phyloP scores from a whole-genome alignment of 768 basidiomycete species.

The Leccinum boreale region DNA sequence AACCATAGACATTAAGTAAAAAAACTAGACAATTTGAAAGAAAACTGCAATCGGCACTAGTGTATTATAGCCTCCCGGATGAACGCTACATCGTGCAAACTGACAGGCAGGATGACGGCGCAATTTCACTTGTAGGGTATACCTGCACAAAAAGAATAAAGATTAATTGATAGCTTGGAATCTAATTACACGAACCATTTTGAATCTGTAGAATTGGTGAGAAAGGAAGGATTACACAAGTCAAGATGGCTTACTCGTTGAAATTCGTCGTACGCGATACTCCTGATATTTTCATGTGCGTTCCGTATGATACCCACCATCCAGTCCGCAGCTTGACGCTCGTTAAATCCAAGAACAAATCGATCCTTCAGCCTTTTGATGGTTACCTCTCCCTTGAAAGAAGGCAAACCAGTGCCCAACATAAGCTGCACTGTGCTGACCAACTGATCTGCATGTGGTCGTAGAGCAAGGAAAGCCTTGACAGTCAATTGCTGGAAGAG shows the following conservation, averaged over 20 bases:
- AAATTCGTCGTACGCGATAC: constrained; percentile 94
- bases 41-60: not conserved
- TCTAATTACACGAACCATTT: constrained; percentile 36
- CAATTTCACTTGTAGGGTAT: constrained; percentile 29
- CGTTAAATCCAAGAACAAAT: constrained; percentile 77
- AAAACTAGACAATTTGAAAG: not conserved
- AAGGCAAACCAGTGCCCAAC: constrained; percentile 92
- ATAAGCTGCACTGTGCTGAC: constrained; percentile 87
- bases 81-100: not conserved
- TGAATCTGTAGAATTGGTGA: constrained; percentile 37
- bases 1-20: not conserved
- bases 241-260: constrained; percentile 59
- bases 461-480: constrained; percentile 94
- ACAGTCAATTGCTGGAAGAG: constrained; percentile 92
- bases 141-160: constrained; percentile 16
- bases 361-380: constrained; percentile 85
- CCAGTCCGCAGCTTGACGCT: constrained; percentile 89
- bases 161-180: not conserved
- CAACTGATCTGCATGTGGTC: constrained; percentile 91
- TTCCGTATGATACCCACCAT: constrained; percentile 89
- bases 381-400: constrained; percentile 94
- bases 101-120: not conserved
- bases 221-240: not conserved
- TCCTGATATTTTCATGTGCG: constrained; percentile 92
- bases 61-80: not conserved